phyloP scores from a whole-genome alignment of 2,329 filamentous ascomycete species.

The Hypoxylon sp. region DNA sequence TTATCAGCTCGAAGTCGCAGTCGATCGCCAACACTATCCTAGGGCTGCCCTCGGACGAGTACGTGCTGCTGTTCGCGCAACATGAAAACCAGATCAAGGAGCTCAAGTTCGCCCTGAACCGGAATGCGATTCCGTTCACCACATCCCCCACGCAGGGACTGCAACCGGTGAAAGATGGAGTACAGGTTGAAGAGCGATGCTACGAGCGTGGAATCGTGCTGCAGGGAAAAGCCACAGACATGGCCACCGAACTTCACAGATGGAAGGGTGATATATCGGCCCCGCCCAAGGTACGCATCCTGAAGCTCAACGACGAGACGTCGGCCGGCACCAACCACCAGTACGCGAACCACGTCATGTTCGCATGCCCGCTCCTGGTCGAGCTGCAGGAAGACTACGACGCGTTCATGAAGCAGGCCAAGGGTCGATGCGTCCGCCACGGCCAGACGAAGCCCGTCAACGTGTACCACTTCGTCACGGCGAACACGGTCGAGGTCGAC shows the following conservation, averaged over 20 bases:
- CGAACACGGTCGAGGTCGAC: conserved; percentile 53
- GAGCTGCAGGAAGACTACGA: conserved; percentile 46
- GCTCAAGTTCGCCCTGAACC: conserved; percentile 36
- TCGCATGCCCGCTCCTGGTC: conserved; percentile 48
- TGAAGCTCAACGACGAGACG: conserved; percentile 50
- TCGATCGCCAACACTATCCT: conserved; percentile 34
- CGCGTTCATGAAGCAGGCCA: conserved; percentile 51
- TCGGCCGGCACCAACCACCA: conserved; percentile 54
- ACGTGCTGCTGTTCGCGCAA: conserved; percentile 52
- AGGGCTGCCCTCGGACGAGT: conserved; percentile 27
- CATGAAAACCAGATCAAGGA: conserved; percentile 43
- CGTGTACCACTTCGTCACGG: conserved; percentile 52
- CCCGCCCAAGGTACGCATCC: conserved; percentile 49
- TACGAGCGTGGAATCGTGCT: no score
- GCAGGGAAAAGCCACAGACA: no score
- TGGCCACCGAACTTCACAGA: neutral
- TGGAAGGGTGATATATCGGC: no score
- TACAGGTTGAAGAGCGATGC: no score
- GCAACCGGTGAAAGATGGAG: no score
- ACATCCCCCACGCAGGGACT: neutral
- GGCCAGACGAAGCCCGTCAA: conserved; percentile 51
- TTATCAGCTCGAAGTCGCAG: conserved; percentile 40
- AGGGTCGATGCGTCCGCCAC: conserved; percentile 51
- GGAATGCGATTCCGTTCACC: conserved; percentile 26
- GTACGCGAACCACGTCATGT: conserved; percentile 54